Conservation (phyloP, 371 early-diverging fungal species). For the Capillidium heterosporum region DNA sequence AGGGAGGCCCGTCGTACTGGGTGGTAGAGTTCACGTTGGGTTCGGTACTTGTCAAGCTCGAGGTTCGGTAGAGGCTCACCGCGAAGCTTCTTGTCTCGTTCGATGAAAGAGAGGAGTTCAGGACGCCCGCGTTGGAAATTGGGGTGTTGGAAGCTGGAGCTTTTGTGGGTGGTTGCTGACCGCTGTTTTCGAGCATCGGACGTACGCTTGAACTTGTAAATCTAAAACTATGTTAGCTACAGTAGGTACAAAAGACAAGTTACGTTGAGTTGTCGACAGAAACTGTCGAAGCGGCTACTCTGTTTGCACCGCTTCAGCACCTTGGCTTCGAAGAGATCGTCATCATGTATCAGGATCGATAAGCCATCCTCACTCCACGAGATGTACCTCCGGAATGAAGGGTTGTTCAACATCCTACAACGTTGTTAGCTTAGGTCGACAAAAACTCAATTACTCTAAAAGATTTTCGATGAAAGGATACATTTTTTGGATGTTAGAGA, state of each 20-base stretch:
- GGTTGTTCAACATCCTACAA: background rate
- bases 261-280: background rate
- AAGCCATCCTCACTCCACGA: background rate
- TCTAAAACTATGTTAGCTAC: background rate
- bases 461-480: background rate
- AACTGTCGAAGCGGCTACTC: background rate
- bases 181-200: conserved; percentile 1
- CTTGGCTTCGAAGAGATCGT: background rate
- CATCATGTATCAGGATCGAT: background rate
- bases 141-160: background rate
- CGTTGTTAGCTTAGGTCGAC: background rate
- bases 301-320: background rate
- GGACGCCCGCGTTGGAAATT: background rate
- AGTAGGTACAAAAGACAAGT: background rate
- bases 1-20: too few relatives aligned
- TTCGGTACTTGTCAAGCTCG: too few relatives aligned
- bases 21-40: too few relatives aligned
- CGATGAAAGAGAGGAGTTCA: background rate
- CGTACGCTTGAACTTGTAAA: conserved; percentile 1
- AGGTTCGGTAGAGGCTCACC: too few relatives aligned
- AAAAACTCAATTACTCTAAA: background rate
- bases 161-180: background rate
- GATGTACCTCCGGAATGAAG: background rate
- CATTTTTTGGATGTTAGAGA: background rate
- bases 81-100: background rate